Base-by-base conservation (phyloP, 2,329 filamentous ascomycete genomes). In the Exophiala mesophila region DNA sequence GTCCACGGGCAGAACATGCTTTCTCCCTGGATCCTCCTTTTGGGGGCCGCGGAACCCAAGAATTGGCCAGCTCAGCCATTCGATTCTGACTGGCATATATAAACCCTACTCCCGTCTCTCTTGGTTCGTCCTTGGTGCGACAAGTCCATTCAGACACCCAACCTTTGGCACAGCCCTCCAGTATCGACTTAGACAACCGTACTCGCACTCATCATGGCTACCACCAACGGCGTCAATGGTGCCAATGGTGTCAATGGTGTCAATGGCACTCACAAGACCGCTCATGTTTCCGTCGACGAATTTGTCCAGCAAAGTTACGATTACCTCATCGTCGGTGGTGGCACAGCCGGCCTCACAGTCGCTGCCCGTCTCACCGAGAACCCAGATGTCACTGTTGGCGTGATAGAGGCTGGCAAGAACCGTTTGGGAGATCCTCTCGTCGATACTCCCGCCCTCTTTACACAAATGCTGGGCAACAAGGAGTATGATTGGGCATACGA, bases 261-360 rank as follows among this genome's bases (percentile, higher is more conserved):
- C 21, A 37, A 46, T 28, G 47, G 34, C 4, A 33, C 44, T 15
- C 40, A 39, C 7, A 43, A 43, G 21, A 41, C 44, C 10, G 44
- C 44, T 29, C 44, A 36, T 28, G 47, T 50, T 18, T 28, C 48
- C n/a, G 42, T 44, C 5, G 42, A 51, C 33, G 50, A 53, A 29
- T 53, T 53, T 33, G 17, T 41, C 4, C n/a, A 42, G 17, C 41
- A 45, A 33, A 36, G 33, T 23, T 55, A 47, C 21, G 53, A 55
- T 45, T 54, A 54, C 30, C 50, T 77, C 28, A 55, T 78, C 42
- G 58, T 77, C 16, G 75, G 76, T 21, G 75, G 75, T 24, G 75
- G 74, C 5, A 76, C 72, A 5, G 72, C 73, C 10, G 75, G 75
- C 12, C 61, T 78, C n/a, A 66, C 65, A 1, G 59, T 78, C 5